Evolutionary conservation across 345 rosid genomes (phyloP).

Genomic region (Syzygium aromaticum): DNA sequence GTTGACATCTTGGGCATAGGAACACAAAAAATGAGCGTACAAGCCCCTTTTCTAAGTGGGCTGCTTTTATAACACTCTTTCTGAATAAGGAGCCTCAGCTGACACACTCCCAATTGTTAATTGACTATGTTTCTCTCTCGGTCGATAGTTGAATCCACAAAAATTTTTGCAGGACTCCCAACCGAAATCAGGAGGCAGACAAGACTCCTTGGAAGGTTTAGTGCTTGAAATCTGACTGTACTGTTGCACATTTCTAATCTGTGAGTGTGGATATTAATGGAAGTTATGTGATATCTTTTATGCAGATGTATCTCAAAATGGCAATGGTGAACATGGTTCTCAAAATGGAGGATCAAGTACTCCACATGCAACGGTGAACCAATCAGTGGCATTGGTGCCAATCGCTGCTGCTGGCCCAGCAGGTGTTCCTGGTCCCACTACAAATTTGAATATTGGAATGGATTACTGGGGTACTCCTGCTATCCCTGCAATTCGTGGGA

Average conservation of each 20-base stretch:
- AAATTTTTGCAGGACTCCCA: slow-evolving; percentile 48
- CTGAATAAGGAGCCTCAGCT: not conserved
- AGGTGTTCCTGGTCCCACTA: slow-evolving; percentile 73
- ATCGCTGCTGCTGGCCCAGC: slow-evolving; percentile 46
- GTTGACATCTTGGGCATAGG: not conserved
- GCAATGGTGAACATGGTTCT: slow-evolving; percentile 48
- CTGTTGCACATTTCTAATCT: not conserved
- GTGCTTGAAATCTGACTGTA: not conserved
- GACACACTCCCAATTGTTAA: not conserved
- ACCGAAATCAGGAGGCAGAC: slow-evolving; percentile 70
- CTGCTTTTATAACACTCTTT: not conserved
- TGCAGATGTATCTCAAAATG: slow-evolving; percentile 71
- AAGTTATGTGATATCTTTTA: not conserved
- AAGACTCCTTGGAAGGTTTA: slow-evolving; percentile 65
- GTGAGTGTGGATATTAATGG: not conserved
- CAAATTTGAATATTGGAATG: slow-evolving; percentile 96
- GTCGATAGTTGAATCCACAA: not conserved
- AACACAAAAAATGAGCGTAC: not conserved
- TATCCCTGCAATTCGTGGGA: slow-evolving; percentile 59
- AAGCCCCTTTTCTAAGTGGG: not conserved
- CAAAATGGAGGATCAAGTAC: slow-evolving; percentile 61
- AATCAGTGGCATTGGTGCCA: slow-evolving; percentile 51
- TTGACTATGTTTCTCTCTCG: not conserved
- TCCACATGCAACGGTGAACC: slow-evolving; percentile 36
- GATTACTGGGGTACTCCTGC: slow-evolving; percentile 92